phyloP scores from a whole-genome alignment of 306 rosid genomes.

The Abrus precatorius region DNA sequence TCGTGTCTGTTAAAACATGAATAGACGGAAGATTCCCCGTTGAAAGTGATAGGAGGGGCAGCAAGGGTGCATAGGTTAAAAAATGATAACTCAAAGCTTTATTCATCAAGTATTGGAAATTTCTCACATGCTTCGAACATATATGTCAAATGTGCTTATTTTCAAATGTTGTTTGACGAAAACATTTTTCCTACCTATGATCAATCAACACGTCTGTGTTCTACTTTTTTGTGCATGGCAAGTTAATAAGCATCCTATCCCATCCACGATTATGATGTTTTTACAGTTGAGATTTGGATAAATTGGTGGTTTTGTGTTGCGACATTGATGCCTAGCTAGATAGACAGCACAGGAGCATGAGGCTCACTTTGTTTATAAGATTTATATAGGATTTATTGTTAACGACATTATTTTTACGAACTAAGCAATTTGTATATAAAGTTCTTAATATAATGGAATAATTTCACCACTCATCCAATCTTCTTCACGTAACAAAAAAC shows the following conservation, averaged over 20 bases:
- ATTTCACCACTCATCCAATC: not conserved
- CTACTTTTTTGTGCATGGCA: not conserved
- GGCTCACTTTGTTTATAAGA: not conserved
- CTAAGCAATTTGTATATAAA: not conserved
- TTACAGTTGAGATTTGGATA: conserved; percentile 3
- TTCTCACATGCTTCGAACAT: conserved; percentile 33
- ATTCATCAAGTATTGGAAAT: conserved; percentile 20
- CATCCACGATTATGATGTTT: not conserved
- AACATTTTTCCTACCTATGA: conserved; percentile 15
- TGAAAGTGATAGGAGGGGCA: conserved; percentile 16
- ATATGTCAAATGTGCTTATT: conserved; percentile 4
- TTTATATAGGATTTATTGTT: not conserved
- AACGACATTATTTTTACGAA: not conserved
- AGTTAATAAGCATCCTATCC: not conserved
- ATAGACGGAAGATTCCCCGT: conserved; percentile 49
- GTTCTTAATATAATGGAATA: not conserved
- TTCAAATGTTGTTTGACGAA: conserved; percentile 13
- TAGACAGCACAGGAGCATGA: no score
- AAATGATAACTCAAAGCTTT: not conserved
- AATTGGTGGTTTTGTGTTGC: not conserved
- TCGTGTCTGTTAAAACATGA: conserved; percentile 33
- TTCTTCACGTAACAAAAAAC: no score
- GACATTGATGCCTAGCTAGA: not conserved
- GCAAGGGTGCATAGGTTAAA: not conserved
- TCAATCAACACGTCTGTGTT: not conserved